These are phyloP conservation scores for Plectranthus barbatus DNA, from an alignment of 257 asterid genomes.

Conservation along the genomic window DNA sequence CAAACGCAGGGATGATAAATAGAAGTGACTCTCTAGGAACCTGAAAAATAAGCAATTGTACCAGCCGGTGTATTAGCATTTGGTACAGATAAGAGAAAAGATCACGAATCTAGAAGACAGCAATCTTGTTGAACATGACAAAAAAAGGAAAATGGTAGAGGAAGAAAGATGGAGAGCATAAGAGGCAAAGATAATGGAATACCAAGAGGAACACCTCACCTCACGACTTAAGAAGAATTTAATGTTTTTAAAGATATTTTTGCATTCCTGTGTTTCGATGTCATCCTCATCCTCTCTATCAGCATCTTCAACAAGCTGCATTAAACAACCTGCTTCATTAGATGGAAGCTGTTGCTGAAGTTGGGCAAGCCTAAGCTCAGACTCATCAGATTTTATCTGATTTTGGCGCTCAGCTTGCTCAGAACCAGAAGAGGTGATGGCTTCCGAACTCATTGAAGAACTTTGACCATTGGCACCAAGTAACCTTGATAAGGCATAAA, in stretches of 20 bases:
- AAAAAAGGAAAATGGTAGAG: not conserved
- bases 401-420: constrained; percentile 28
- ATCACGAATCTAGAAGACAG: not conserved
- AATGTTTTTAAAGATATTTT: constrained; percentile 57
- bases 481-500: constrained; percentile 82
- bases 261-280: constrained; percentile 62
- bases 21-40: constrained; percentile 92
- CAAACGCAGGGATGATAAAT: constrained; percentile 83
- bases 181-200: not conserved
- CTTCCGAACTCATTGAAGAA: constrained; percentile 28
- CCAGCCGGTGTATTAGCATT: not conserved
- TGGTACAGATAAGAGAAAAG: not conserved
- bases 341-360: constrained; percentile 86
- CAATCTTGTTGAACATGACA: not conserved
- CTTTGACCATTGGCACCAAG: constrained; percentile 54
- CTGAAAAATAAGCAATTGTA: constrained; percentile 28
- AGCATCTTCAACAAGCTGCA: constrained; percentile 68
- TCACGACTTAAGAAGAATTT: constrained; percentile 88
- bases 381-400: constrained; percentile 39
- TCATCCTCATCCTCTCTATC: constrained; percentile 61
- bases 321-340: constrained; percentile 80
- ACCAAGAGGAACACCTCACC: constrained; percentile 33
- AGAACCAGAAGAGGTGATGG: constrained; percentile 28
- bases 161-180: not conserved
- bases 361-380: constrained; percentile 87